Conservation (phyloP, 2,329 filamentous ascomycete genomes). For the Xenosphaeropsis pyriputrescens region DNA sequence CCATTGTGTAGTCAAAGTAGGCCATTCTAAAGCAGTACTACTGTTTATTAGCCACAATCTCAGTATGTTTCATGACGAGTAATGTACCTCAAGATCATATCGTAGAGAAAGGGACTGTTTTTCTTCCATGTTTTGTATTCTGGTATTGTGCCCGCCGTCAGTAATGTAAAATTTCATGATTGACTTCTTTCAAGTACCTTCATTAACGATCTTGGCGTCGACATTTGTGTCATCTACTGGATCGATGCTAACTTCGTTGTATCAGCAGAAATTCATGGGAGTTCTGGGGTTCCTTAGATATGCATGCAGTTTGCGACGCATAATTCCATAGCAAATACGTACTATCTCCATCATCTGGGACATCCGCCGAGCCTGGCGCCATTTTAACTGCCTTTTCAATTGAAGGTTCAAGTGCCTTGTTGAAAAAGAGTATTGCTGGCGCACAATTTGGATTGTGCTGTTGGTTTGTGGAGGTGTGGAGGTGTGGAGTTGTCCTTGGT, state of each 20-base stretch:
- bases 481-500: too few relatives aligned
- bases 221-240: conserved; percentile 46
- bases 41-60: conserved; percentile 6
- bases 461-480: too few relatives aligned
- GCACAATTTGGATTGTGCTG: too few relatives aligned
- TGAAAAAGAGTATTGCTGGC: too few relatives aligned
- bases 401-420: too few relatives aligned
- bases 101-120: conserved; percentile 95
- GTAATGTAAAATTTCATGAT: neutral
- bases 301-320: too few relatives aligned
- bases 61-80: neutral
- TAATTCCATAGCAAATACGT: conserved; percentile 8
- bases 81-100: conserved; percentile 73
- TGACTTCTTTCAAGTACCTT: conserved; percentile 38
- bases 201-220: conserved; percentile 84
- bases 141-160: conserved; percentile 17
- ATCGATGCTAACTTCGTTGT: neutral
- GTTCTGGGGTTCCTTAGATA: too few relatives aligned
- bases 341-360: conserved; percentile 36
- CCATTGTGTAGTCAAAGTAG: conserved; percentile 95
- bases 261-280: too few relatives aligned
- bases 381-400: conserved; percentile 15
- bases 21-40: conserved; percentile 89
- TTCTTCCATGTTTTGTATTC: conserved; percentile 99
- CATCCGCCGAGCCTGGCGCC: conserved; percentile 27